phyloP scores from a whole-genome alignment of 768 basidiomycete species.

The Kwoniella europaea region DNA sequence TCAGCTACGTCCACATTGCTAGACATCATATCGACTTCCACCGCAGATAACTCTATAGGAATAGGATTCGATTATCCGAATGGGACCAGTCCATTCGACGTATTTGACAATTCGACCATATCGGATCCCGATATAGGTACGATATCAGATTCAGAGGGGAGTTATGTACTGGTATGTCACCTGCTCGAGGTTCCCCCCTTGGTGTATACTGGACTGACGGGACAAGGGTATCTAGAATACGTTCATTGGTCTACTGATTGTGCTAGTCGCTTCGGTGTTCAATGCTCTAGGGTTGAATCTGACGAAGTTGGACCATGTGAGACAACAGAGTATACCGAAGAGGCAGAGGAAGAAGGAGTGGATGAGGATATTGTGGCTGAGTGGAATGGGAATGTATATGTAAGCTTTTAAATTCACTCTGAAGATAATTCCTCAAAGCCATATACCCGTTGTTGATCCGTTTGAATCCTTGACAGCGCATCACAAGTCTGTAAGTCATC shows the following conservation, averaged over 20 bases:
- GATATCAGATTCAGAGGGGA: slow-evolving; percentile 33
- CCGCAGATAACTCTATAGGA: slow-evolving; percentile 2
- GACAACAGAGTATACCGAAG: slow-evolving; percentile 68
- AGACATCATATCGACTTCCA: slow-evolving; percentile 24
- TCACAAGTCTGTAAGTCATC: slow-evolving; percentile 48
- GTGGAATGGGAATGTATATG: slow-evolving; percentile 94
- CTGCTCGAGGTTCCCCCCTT: not conserved
- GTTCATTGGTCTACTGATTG: slow-evolving; percentile 70
- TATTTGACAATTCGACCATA: slow-evolving; percentile 18
- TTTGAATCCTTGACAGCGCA: slow-evolving; percentile 13
- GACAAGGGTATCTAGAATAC: slow-evolving; percentile 35
- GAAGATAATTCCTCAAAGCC: not conserved
- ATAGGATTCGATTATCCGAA: slow-evolving; percentile 9
- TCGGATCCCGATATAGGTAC: slow-evolving; percentile 20
- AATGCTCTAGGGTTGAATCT: slow-evolving; percentile 76
- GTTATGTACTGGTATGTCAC: slow-evolving; percentile 34
- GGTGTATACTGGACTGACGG: not conserved
- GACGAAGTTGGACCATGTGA: slow-evolving; percentile 88
- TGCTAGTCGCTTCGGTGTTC: slow-evolving; percentile 71
- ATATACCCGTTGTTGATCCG: slow-evolving; percentile 9
- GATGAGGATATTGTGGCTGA: slow-evolving; percentile 82
- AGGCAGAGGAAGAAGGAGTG: slow-evolving; percentile 74
- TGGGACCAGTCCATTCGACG: slow-evolving; percentile 23
- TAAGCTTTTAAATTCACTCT: slow-evolving; percentile 57
- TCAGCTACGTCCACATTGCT: slow-evolving; percentile 28